Conservation (phyloP, 163 green algal genomes). For the Scenedesmus sp. region DNA sequence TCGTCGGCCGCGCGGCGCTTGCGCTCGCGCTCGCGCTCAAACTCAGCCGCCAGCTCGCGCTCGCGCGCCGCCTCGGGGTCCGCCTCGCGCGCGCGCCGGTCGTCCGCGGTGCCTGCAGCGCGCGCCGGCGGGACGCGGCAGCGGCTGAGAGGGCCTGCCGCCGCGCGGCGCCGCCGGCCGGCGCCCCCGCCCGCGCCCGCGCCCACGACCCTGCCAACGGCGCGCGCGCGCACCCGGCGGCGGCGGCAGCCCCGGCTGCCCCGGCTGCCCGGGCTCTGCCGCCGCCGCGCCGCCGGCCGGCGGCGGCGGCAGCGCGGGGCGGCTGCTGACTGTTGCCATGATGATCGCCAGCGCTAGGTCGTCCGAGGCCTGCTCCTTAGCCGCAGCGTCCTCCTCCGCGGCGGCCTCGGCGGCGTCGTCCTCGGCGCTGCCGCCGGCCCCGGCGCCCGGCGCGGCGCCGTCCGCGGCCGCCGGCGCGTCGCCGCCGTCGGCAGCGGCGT, state of each 20-base stretch:
- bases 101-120: neutral
- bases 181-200: no score
- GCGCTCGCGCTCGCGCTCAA: constrained; percentile 51
- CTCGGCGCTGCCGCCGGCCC: neutral
- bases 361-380: constrained; percentile 37
- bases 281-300: no score
- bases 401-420: neutral
- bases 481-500: no score
- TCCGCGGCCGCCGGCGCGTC: no score
- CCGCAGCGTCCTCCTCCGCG: constrained; percentile 31
- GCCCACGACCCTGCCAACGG: no score
- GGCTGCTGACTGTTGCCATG: constrained; percentile 37
- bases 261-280: no score
- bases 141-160: no score
- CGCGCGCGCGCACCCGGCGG: no score
- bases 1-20: constrained; percentile 45
- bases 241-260: no score
- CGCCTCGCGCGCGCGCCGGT: constrained; percentile 25
- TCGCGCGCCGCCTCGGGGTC: constrained; percentile 23
- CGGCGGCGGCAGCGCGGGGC: neutral
- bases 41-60: constrained; percentile 49
- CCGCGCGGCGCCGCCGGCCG: no score
- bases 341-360: constrained; percentile 37
- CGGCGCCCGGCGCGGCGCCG: no score
- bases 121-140: neutral